Conservation (phyloP, 306 rosid genomes). For the Prinsepia uniflora region DNA sequence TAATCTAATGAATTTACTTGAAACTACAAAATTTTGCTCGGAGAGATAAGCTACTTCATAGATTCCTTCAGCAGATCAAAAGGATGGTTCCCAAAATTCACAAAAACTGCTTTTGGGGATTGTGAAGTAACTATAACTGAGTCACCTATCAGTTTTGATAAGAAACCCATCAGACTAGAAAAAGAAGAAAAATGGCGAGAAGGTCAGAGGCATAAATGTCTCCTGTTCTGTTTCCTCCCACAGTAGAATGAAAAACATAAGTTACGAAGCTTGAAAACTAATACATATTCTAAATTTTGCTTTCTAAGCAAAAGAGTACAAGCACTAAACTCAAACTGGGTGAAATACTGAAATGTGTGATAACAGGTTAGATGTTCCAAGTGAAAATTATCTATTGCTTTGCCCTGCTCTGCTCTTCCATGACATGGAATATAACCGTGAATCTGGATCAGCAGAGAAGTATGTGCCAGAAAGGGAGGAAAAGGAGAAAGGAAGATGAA, state of each 20-base stretch:
- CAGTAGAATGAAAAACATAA: background rate
- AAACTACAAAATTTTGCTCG: slow-evolving; percentile 8
- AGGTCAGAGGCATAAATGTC: background rate
- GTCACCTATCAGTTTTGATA: slow-evolving; percentile 35
- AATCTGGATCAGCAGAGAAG: background rate
- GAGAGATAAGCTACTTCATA: slow-evolving; percentile 32
- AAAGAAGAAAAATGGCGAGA: background rate
- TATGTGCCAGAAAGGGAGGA: background rate
- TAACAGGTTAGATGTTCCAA: background rate
- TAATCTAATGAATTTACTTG: slow-evolving; percentile 1
- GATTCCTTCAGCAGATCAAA: slow-evolving; percentile 32
- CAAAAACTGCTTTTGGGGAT: slow-evolving; percentile 33
- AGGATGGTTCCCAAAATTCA: slow-evolving; percentile 35
- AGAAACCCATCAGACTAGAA: slow-evolving; percentile 13
- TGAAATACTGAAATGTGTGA: background rate
- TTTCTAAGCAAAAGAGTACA: background rate
- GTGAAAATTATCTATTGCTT: background rate
- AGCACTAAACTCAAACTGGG: background rate
- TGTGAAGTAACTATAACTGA: slow-evolving; percentile 30
- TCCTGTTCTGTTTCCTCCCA: background rate
- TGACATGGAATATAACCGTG: background rate
- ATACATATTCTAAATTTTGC: background rate
- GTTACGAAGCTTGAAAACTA: background rate
- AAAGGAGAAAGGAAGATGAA: background rate
- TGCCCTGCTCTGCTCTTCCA: background rate